phyloP scores from a whole-genome alignment of 2,329 filamentous ascomycete species.

The Westerdykella aurantiaca region DNA sequence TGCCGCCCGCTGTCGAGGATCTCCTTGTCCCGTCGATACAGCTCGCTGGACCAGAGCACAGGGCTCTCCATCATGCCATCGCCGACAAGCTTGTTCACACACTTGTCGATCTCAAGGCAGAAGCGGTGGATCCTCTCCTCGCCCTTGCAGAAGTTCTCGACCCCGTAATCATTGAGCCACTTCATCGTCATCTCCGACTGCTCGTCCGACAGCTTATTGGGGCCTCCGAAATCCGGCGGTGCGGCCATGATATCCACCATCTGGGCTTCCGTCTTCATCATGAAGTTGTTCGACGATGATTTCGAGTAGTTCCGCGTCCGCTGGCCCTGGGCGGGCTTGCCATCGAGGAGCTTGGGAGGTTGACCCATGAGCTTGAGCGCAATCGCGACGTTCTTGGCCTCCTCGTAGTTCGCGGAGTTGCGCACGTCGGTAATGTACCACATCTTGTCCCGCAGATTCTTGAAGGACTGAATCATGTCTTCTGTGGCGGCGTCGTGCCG shows the following conservation, averaged over 20 bases:
- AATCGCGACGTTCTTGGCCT: conserved; percentile 76
- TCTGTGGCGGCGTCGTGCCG: conserved; percentile 69
- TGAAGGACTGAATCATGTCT: conserved; percentile 66
- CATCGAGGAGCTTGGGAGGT: conserved; percentile 38
- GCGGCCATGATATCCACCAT: conserved; percentile 84
- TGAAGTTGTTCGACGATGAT: conserved; percentile 51
- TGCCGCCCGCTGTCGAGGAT: conserved; percentile 49
- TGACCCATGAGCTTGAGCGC: conserved; percentile 88
- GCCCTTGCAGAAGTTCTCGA: conserved; percentile 90
- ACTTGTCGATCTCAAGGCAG: conserved; percentile 81
- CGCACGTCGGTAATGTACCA: conserved; percentile 96
- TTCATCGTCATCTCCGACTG: conserved; percentile 78
- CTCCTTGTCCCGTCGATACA: conserved; percentile 73
- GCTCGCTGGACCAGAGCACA: conserved; percentile 84
- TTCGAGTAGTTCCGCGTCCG: conserved; percentile 41
- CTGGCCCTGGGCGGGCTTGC: conserved; percentile 35
- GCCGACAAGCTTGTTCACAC: conserved; percentile 77
- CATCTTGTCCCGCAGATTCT: conserved; percentile 87
- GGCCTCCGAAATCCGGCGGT: conserved; percentile 74
- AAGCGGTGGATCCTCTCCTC: conserved; percentile 94
- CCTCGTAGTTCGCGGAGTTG: conserved; percentile 81
- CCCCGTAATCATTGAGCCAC: conserved; percentile 74
- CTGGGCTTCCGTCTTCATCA: conserved; percentile 77
- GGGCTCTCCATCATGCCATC: conserved; percentile 79
- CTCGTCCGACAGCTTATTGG: conserved; percentile 93